Evolutionary conservation across 2,329 filamentous ascomycete species (phyloP).

Genomic region (Microdochium trichocladiopsis): DNA sequence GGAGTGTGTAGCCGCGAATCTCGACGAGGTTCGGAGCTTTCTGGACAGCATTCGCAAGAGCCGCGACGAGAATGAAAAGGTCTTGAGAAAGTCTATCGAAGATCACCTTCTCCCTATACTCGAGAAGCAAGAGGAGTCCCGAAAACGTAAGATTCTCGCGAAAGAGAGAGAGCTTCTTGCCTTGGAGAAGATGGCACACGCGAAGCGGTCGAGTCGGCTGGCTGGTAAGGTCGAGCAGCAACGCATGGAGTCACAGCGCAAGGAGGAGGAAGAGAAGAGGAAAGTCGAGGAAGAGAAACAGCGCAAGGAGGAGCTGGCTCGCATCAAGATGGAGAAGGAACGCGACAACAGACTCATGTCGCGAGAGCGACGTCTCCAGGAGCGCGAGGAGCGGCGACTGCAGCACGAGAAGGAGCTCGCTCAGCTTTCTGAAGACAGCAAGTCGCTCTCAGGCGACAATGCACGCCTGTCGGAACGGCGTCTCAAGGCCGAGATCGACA

Average conservation of each 20-base stretch:
- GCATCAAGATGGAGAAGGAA: conserved; percentile 57
- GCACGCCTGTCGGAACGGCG: conserved; percentile 70
- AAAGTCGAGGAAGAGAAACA: conserved; percentile 58
- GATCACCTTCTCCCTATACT: conserved; percentile 79
- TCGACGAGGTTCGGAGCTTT: conserved; percentile 70
- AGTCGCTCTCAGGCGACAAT: conserved; percentile 45
- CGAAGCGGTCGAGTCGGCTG: conserved; percentile 87
- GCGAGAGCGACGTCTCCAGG: conserved; percentile 76
- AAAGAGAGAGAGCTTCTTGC: conserved; percentile 74
- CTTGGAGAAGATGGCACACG: conserved; percentile 81
- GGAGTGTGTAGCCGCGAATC: conserved; percentile 82
- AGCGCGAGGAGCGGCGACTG: conserved; percentile 78
- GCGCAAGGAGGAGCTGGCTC: conserved; percentile 59
- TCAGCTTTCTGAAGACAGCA: conserved; percentile 70
- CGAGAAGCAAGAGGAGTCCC: conserved; percentile 68
- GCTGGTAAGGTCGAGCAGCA: conserved; percentile 76
- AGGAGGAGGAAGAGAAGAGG: conserved; percentile 62
- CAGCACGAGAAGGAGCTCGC: conserved; percentile 78
- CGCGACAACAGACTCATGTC: conserved; percentile 75
- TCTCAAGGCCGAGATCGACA: conserved; percentile 76
- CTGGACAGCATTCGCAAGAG: conserved; percentile 66
- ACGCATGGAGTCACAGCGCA: conserved; percentile 62
- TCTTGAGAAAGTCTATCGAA: conserved; percentile 63
- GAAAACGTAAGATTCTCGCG: conserved; percentile 61
- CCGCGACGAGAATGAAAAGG: conserved; percentile 78